Evolutionary conservation across 2,329 filamentous ascomycete genomes (phyloP), one percentile per base, ranked within the genome.

Genomic region (Verticillium albo-atrum): DNA sequence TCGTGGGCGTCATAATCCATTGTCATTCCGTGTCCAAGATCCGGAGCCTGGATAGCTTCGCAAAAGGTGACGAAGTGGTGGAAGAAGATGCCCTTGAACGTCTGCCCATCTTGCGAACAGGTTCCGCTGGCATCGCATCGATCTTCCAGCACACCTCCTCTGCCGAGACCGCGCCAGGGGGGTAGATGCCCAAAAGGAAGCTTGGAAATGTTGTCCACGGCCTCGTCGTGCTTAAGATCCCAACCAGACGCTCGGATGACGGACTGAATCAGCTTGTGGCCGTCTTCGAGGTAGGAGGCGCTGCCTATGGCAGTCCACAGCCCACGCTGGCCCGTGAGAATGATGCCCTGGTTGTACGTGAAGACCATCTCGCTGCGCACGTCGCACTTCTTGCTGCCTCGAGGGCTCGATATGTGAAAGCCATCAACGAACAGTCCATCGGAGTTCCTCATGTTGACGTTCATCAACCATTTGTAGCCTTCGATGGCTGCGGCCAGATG

Each of bases 281-380:
- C 94, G 60, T 97, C 92, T 23, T 82, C 74, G 1, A 97, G 79
- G 69, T 92, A 97, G 1, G 77, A 80, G 2, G 78, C 72, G n/a
- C 86, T 83, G 14, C 89, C 89, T 0, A 91, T 97, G 15, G 86
- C 87, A 62, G 90, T 83, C 85, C 90, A 97, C 0, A 97, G 80
- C 1, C 88, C 90, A 34, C 91, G 85, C 58, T 92, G 84, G 14
- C 92, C 93, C 4, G 90, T 92, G 25, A 97, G 82, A 1, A 98
- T 69, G 4, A 97, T 92, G 25, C 93, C 94, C 73, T 98, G 94
- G 74, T 98, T 98, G 77, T 98, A 97, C 0, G 92, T 96, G 74
- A 93, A 97, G 9, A 97, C 89, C 87, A 92, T 94, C 66, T 93
- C 86, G 72, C 97, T 91, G 55, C 92, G 85, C 55, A 84, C 72